phyloP scores from a whole-genome alignment of 1,284 basidiomycete genomes.

The Jaminaea rosea region DNA sequence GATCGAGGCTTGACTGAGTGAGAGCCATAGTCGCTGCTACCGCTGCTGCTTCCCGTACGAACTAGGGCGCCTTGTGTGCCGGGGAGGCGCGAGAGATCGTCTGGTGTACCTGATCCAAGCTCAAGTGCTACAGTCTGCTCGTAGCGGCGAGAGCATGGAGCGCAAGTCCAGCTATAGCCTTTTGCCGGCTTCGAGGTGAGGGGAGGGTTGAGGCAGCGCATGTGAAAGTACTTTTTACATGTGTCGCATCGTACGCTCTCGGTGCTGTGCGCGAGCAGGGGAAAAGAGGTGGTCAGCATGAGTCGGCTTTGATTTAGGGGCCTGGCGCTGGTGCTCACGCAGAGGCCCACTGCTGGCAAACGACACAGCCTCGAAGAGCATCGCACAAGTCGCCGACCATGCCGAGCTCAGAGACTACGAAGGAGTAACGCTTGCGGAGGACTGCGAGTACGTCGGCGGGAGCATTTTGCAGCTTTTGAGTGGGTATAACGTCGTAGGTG shows the following conservation, averaged over 20 bases:
- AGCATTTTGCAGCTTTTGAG: conserved; percentile 71
- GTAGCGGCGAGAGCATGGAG: conserved; percentile 76
- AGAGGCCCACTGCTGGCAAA: conserved; percentile 78
- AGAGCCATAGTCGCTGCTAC: conserved; percentile 3
- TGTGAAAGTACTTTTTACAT: conserved; percentile 91
- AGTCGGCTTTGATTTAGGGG: conserved; percentile 4
- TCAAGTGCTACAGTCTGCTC: conserved; percentile 68
- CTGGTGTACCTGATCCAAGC: neutral
- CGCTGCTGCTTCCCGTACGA: conserved; percentile 7
- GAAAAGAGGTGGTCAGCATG: neutral
- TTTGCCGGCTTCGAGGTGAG: conserved; percentile 88
- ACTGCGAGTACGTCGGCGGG: conserved; percentile 44
- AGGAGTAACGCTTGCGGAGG: conserved; percentile 77
- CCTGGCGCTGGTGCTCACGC: conserved; percentile 53
- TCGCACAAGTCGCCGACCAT: conserved; percentile 84
- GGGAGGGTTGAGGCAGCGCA: conserved; percentile 85
- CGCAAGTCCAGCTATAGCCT: conserved; percentile 96
- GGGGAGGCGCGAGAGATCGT: neutral
- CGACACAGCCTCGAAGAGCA: conserved; percentile 66
- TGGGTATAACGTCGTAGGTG: conserved; percentile 89
- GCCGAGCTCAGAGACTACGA: conserved; percentile 86
- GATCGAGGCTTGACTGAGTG: neutral
- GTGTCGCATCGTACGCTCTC: conserved; percentile 87
- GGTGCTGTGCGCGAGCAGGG: conserved; percentile 52
- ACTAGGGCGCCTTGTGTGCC: neutral